Conservation (phyloP, 2,329 filamentous ascomycete genomes). For the Arthroderma sp. region DNA sequence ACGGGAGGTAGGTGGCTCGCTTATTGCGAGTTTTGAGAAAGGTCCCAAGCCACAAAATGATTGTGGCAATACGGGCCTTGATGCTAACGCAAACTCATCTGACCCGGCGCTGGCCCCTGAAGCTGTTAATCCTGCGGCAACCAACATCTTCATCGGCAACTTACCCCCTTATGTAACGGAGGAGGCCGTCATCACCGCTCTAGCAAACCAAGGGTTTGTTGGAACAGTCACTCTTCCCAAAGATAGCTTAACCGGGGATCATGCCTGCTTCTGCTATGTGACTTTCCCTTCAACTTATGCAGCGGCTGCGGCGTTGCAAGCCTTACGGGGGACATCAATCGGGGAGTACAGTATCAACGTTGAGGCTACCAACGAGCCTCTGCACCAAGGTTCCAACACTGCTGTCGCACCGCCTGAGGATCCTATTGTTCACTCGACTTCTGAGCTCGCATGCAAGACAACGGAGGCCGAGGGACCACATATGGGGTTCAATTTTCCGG, state of each 20-base stretch:
- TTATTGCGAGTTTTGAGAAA: conserved; percentile 29
- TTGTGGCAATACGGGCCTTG: no score
- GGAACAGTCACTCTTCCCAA: conserved; percentile 26
- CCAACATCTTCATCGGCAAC: conserved; percentile 31
- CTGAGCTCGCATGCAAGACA: neutral
- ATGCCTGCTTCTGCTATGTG: conserved; percentile 33
- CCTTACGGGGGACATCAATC: conserved; percentile 23
- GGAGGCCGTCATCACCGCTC: conserved; percentile 26
- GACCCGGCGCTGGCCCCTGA: neutral
- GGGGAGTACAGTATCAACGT: neutral
- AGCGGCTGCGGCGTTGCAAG: conserved; percentile 27
- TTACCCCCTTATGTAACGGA: conserved; percentile 30
- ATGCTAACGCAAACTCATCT: neutral
- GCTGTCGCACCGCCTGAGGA: neutral
- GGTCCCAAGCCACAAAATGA: neutral
- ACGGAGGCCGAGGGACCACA: neutral
- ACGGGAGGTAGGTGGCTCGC: conserved; percentile 28
- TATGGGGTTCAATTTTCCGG: neutral
- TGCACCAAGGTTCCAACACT: neutral
- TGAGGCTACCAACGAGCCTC: neutral
- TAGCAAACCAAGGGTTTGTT: conserved; percentile 28
- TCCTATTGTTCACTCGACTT: neutral
- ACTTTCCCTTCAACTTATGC: conserved; percentile 26
- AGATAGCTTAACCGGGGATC: conserved; percentile 24
- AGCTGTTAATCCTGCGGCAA: conserved; percentile 8